Percentiles rank a stretch among this genome's conserved stretches.
Evolutionary conservation across 495 filamentous ascomycete genomes (phyloP).

Genomic region (Thozetella sp.): DNA sequence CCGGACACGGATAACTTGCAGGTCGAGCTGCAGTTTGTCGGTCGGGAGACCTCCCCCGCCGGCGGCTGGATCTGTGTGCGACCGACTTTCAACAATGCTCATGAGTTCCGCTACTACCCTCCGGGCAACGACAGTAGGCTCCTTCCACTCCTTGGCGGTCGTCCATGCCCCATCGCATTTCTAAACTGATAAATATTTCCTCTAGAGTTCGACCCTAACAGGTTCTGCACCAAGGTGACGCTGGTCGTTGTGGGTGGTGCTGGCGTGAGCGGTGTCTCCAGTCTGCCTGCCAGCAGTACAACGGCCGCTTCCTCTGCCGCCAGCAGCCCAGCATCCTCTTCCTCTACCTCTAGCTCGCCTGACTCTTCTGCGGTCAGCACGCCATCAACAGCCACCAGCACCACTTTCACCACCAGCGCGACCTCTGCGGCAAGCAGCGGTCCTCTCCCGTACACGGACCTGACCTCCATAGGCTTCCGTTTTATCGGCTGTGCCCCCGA

Average conservation of each 20-base stretch:
- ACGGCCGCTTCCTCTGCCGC: not conserved
- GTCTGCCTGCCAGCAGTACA: not conserved
- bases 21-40: slow-evolving; percentile 38
- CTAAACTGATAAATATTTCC: not conserved
- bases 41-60: slow-evolving; percentile 24
- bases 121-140: slow-evolving; percentile 43
- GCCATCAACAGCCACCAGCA: slow-evolving; percentile 5
- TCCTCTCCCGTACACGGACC: slow-evolving; percentile 17
- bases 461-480: slow-evolving; percentile 18
- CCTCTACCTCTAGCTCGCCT: slow-evolving; percentile 1
- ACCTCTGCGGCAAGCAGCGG: slow-evolving; percentile 9
- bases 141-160: not conserved
- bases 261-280: too few relatives aligned
- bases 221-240: slow-evolving; percentile 37
- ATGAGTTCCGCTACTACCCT: slow-evolving; percentile 49
- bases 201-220: slow-evolving; percentile 30
- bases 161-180: not conserved
- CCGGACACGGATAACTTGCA: slow-evolving; percentile 47
- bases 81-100: slow-evolving; percentile 30
- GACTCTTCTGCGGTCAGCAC: not conserved
- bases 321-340: slow-evolving; percentile 1
- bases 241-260: slow-evolving; percentile 18
- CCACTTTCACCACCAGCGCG: slow-evolving; percentile 4
- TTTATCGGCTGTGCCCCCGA: slow-evolving; percentile 30
- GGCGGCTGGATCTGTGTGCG: slow-evolving; percentile 46